Conservation (phyloP, 2,329 filamentous ascomycete genomes). For the Calonectria honghensis region DNA sequence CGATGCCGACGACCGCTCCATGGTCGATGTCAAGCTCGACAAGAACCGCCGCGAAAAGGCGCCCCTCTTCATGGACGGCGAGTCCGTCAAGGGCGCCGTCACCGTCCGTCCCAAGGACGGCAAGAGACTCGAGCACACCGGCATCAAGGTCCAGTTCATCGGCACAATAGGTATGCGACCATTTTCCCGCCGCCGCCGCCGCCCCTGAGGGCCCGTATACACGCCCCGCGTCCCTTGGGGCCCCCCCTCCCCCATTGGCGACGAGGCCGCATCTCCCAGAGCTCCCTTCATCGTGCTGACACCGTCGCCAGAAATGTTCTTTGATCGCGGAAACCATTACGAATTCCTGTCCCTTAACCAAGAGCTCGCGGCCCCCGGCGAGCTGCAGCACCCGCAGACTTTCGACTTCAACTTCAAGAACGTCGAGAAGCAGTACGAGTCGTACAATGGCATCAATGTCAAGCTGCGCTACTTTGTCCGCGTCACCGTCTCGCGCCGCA, state of each 20-base stretch:
- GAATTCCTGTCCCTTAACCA: conserved; percentile 98
- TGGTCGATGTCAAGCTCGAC: conserved; percentile 98
- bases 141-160: conserved; percentile 99
- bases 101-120: conserved; percentile 98
- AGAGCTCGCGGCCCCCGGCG: conserved; percentile 95
- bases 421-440: conserved; percentile 99
- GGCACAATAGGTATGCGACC: conserved; percentile 88
- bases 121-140: conserved; percentile 97
- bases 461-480: conserved; percentile 98
- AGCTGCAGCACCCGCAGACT: conserved; percentile 98
- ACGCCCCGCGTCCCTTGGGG: conserved; percentile 12
- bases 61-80: conserved; percentile 97
- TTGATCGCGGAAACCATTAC: conserved; percentile 98
- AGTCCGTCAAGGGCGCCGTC: conserved; percentile 97
- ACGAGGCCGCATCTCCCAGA: conserved; percentile 2
- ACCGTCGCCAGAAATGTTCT: conserved; percentile 92
- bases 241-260: conserved; percentile 24
- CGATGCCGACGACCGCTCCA: conserved; percentile 93
- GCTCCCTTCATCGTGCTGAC: conserved; percentile 37
- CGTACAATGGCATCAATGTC: conserved; percentile 99
- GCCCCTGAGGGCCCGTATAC: conserved; percentile 39
- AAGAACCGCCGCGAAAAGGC: conserved; percentile 98
- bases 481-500: conserved; percentile 95
- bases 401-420: conserved; percentile 99
- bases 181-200: conserved; percentile 25